phyloP scores from a whole-genome alignment of 2,329 filamentous ascomycete genomes.

The Thelonectria blattea region DNA sequence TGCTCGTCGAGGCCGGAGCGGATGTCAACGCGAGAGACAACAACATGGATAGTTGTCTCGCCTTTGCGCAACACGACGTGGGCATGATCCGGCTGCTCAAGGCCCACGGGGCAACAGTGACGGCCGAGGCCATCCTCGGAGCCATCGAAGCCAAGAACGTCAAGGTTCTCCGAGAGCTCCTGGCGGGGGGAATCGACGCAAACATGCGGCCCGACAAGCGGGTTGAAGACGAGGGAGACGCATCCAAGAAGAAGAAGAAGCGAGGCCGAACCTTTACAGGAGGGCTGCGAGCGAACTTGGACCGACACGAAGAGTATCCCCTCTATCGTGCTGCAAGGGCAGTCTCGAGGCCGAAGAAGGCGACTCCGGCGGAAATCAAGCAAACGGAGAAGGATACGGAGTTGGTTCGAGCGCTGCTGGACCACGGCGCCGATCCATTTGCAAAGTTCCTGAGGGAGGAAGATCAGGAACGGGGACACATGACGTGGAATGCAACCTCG shows the following conservation, averaged over 20 bases:
- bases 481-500: neutral
- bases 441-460: conserved; percentile 15
- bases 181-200: conserved; percentile 19
- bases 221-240: neutral
- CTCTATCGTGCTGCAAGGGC: conserved; percentile 18
- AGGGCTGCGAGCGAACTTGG: neutral
- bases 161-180: conserved; percentile 14
- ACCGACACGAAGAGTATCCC: conserved; percentile 14
- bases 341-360: neutral
- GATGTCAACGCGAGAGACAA: conserved; percentile 29
- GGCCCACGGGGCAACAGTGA: conserved; percentile 23
- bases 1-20: conserved; percentile 31
- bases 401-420: conserved; percentile 28
- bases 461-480: no score
- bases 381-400: neutral
- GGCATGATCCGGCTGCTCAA: conserved; percentile 24
- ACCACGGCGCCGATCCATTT: conserved; percentile 37
- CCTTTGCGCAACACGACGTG: conserved; percentile 1
- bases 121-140: conserved; percentile 20
- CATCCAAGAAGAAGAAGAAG: neutral
- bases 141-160: conserved; percentile 23
- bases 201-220: conserved; percentile 19
- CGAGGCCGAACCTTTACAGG: no score
- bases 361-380: no score
- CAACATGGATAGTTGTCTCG: conserved; percentile 20